Percentiles rank a stretch among this genome's conserved stretches.
Conservation (phyloP, 257 asterid genomes). For the Leonotis leonurus region DNA sequence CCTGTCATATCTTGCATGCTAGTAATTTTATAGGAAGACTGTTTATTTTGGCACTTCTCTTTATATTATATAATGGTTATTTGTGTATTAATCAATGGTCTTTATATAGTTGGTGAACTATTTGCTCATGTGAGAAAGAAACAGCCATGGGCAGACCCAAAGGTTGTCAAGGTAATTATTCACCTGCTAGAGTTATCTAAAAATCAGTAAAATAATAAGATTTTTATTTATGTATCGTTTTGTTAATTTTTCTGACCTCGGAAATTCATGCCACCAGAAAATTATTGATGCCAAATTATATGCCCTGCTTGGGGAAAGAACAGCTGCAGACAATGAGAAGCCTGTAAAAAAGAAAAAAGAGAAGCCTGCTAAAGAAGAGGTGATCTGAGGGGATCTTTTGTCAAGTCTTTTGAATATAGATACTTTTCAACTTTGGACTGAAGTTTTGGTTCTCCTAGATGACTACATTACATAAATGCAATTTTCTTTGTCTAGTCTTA, state of each 20-base stretch:
- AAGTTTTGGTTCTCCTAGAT: not conserved
- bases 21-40: not conserved
- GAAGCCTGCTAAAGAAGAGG: constrained; percentile 74
- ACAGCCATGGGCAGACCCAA: constrained; percentile 95
- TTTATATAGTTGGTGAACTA: constrained; percentile 67
- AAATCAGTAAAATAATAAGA: not conserved
- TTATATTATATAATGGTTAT: constrained; percentile 5
- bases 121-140: constrained; percentile 67
- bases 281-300: constrained; percentile 60
- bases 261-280: constrained; percentile 43
- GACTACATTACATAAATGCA: not conserved
- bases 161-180: constrained; percentile 63
- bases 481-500: not conserved
- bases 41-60: not conserved
- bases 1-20: not conserved
- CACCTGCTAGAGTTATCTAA: not conserved
- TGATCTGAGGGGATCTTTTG: constrained; percentile 20
- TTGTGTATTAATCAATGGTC: constrained; percentile 4
- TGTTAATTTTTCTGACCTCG: not conserved
- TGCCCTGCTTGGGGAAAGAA: constrained; percentile 74
- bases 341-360: constrained; percentile 88
- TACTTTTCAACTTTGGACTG: not conserved
- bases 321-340: constrained; percentile 82
- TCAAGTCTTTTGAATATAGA: not conserved
- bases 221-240: not conserved